These are phyloP conservation scores for Funneliformis mosseae DNA, from an alignment of 192 early-diverging fungal species.

Conservation along the genomic window DNA sequence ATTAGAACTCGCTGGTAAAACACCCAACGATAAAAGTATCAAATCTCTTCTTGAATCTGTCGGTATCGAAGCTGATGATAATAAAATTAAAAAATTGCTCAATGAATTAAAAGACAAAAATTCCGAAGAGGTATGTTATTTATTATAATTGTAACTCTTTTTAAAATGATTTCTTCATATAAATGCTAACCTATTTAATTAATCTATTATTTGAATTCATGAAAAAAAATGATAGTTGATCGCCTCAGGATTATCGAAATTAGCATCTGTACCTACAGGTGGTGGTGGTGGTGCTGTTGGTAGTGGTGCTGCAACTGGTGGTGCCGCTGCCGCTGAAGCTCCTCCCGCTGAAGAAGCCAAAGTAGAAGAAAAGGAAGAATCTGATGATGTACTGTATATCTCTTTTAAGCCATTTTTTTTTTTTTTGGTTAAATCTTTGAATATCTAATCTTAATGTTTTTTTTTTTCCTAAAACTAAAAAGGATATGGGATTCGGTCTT, in stretches of 20 bases:
- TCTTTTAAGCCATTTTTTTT: not conserved
- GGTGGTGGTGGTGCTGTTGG: slow-evolving; percentile 73
- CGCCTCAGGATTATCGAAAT: slow-evolving; percentile 88
- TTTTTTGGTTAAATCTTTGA: not conserved
- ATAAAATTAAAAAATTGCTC: slow-evolving; percentile 77
- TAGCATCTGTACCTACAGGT: slow-evolving; percentile 92
- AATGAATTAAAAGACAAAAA: slow-evolving; percentile 86
- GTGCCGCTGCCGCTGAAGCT: slow-evolving; percentile 53
- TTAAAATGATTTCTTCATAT: not conserved
- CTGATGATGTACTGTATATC: slow-evolving; percentile 61
- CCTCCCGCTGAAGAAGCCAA: slow-evolving; percentile 69
- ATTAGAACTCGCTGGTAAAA: slow-evolving; percentile 85
- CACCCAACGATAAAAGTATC: slow-evolving; percentile 79
- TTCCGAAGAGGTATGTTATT: slow-evolving; percentile 69
- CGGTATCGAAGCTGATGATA: slow-evolving; percentile 89
- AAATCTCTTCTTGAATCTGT: slow-evolving; percentile 83
- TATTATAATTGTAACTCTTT: not conserved
- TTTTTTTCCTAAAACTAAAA: slow-evolving; percentile 21
- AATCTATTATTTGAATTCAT: slow-evolving; percentile 20
- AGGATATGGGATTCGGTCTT: slow-evolving; percentile 94
- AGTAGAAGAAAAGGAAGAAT: slow-evolving; percentile 91
- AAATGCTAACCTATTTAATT: not conserved
- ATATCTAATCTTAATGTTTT: not conserved
- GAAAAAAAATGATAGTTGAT: slow-evolving; percentile 63
- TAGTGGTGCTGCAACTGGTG: slow-evolving; percentile 67